Evolutionary conservation across 371 early-diverging fungal species (phyloP).

Genomic region (Polyrhizophydium stewartii): DNA sequence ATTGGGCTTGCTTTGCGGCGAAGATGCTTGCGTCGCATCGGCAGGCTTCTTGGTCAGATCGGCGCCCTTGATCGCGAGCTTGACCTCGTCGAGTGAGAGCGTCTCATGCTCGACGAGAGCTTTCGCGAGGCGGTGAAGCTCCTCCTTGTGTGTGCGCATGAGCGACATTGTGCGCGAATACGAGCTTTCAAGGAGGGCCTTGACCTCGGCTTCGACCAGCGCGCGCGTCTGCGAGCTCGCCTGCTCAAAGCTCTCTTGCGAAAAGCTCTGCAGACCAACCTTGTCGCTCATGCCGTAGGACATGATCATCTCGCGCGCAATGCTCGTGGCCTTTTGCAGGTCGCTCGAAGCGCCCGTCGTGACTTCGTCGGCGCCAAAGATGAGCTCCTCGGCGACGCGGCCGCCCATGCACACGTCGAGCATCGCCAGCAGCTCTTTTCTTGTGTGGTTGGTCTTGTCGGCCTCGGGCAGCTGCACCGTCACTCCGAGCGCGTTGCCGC

Average conservation of each 20-base stretch:
- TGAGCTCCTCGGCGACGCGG: constrained; percentile 91
- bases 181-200: constrained; percentile 57
- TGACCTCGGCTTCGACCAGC: constrained; percentile 82
- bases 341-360: constrained; percentile 93
- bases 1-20: too few species aligned
- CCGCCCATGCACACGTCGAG: constrained; percentile 98
- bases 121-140: constrained; percentile 86
- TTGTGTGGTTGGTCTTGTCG: constrained; percentile 83
- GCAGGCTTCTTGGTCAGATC: too few species aligned
- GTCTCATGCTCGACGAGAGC: constrained; percentile 95
- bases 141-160: constrained; percentile 70
- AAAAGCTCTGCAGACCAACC: constrained; percentile 61
- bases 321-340: constrained; percentile 82
- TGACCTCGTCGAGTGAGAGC: constrained; percentile 81
- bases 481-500: constrained; percentile 88
- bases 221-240: constrained; percentile 71
- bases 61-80: constrained; percentile 66
- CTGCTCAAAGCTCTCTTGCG: constrained; percentile 66
- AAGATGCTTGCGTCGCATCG: too few species aligned
- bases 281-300: constrained; percentile 93
- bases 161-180: constrained; percentile 61
- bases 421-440: constrained; percentile 80
- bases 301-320: constrained; percentile 91
- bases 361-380: constrained; percentile 90
- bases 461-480: constrained; percentile 93